Conservation (phyloP, 805 yeast species). For the Zygotorulaspora florentina region DNA sequence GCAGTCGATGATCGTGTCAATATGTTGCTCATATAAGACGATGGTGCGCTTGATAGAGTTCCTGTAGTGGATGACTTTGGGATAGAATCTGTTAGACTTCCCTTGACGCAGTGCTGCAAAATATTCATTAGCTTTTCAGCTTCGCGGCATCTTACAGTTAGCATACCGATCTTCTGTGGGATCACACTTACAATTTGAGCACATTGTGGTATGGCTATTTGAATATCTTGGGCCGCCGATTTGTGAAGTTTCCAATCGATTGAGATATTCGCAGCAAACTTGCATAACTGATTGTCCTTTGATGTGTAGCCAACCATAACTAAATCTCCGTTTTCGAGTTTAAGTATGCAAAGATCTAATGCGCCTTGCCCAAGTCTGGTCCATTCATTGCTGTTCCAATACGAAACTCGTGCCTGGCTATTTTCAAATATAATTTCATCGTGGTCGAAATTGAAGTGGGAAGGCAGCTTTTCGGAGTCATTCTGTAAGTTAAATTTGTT, state of each 20-base stretch:
- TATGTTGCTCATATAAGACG: conserved; percentile 19
- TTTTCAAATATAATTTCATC: conserved; percentile 15
- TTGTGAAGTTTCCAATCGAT: conserved; percentile 22
- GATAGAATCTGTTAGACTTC: conserved; percentile 13
- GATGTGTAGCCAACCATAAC: conserved; percentile 15
- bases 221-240: conserved; percentile 34
- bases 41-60: conserved; percentile 26
- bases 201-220: conserved; percentile 19
- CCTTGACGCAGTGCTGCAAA: conserved; percentile 23
- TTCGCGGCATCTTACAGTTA: conserved; percentile 24
- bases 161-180: conserved; percentile 11
- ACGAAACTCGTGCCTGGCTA: conserved; percentile 17
- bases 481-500: not conserved
- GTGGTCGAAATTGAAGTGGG: conserved; percentile 9
- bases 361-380: conserved; percentile 11
- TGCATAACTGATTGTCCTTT: conserved; percentile 7
- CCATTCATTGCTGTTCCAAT: conserved; percentile 29
- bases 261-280: conserved; percentile 18
- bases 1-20: conserved; percentile 13
- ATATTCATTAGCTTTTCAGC: conserved; percentile 21
- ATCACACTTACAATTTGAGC: conserved; percentile 14
- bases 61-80: conserved; percentile 25
- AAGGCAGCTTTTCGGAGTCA: conserved; percentile 10
- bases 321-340: conserved; percentile 6
- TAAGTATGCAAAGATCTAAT: conserved; percentile 10